Conservation (phyloP, 2,329 filamentous ascomycete genomes). For the Colletotrichum costaricense region DNA sequence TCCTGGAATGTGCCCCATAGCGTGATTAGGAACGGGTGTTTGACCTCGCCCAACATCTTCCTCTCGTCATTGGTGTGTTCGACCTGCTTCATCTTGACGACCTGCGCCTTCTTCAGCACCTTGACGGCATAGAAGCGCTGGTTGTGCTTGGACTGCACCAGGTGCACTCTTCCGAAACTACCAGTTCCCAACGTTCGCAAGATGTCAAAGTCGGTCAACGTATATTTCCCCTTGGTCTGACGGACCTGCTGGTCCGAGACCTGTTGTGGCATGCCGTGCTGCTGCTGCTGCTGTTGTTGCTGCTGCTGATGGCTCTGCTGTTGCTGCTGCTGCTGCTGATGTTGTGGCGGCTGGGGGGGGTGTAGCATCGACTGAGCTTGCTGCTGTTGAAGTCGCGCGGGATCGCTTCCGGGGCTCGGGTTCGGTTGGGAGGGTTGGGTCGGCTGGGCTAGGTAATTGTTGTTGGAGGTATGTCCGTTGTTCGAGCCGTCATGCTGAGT, state of each 20-base stretch:
- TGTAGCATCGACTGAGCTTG: constrained; percentile 46
- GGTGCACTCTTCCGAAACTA: constrained; percentile 94
- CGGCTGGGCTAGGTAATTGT: constrained; percentile 38
- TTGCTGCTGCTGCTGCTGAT: constrained; percentile 31
- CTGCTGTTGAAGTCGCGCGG: constrained; percentile 50
- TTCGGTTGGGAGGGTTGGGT: constrained; percentile 42
- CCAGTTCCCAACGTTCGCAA: constrained; percentile 94
- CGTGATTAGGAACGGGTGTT: constrained; percentile 97
- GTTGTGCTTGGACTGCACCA: constrained; percentile 98
- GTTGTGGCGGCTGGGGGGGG: constrained; percentile 36
- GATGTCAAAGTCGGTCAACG: constrained; percentile 88
- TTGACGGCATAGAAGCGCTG: constrained; percentile 98
- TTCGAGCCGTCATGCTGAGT: constrained; percentile 57
- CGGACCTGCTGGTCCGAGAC: constrained; percentile 55
- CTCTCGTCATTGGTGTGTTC: constrained; percentile 99
- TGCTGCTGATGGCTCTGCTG: constrained; percentile 39
- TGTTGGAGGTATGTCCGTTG: constrained; percentile 24
- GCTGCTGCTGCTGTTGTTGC: constrained; percentile 39
- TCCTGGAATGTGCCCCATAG: constrained; percentile 99
- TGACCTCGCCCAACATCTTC: constrained; percentile 94
- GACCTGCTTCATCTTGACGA: constrained; percentile 99
- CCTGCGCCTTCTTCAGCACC: constrained; percentile 97
- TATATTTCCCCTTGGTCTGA: constrained; percentile 97
- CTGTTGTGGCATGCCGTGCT: constrained; percentile 46
- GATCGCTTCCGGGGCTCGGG: constrained; percentile 52